Percentiles rank a stretch among this genome's conserved stretches.
phyloP scores from a whole-genome alignment of 352 stramenopile species.

The Salisapilia sapeloensis region DNA sequence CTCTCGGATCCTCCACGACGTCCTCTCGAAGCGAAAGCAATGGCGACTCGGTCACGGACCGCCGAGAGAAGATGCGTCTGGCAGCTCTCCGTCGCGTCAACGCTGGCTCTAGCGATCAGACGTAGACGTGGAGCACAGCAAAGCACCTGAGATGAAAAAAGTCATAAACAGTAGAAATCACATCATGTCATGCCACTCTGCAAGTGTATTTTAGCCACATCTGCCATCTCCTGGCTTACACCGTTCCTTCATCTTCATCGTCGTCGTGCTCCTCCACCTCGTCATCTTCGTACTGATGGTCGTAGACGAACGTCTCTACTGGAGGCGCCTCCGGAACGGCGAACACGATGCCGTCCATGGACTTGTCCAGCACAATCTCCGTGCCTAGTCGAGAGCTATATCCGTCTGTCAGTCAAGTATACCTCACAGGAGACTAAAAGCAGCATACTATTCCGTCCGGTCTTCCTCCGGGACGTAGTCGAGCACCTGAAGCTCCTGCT shows the following conservation, averaged over 20 bases:
- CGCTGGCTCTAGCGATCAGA: conserved; percentile 1
- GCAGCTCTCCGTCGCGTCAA: conserved; percentile 39
- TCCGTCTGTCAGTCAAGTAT: conserved; percentile 2
- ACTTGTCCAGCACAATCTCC: conserved; percentile 76
- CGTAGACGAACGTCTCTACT: conserved; percentile 72
- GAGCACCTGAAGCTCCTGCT: conserved; percentile 63
- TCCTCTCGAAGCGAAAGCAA: conserved; percentile 4
- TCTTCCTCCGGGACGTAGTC: conserved; percentile 67
- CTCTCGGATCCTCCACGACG: conserved; percentile 8
- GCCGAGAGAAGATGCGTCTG: conserved; percentile 44
- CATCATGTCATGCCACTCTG: too few species aligned
- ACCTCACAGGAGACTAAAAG: conserved; percentile 1
- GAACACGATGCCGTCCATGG: conserved; percentile 76
- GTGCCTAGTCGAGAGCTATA: conserved; percentile 66
- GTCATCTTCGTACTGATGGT: conserved; percentile 77
- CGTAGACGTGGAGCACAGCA: conserved; percentile 6
- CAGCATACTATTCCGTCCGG: conserved; percentile 54
- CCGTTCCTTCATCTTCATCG: conserved; percentile 22
- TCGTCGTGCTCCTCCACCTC: conserved; percentile 10
- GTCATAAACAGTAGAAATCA: conserved; percentile 2
- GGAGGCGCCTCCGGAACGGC: conserved; percentile 70
- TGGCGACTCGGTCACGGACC: conserved; percentile 18
- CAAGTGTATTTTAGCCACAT: conserved; percentile 1
- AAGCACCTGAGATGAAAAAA: conserved; percentile 2
- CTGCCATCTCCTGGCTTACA: conserved; percentile 4